Base-by-base conservation (phyloP, 2,329 filamentous ascomycete genomes). In the Calonectria honghensis region DNA sequence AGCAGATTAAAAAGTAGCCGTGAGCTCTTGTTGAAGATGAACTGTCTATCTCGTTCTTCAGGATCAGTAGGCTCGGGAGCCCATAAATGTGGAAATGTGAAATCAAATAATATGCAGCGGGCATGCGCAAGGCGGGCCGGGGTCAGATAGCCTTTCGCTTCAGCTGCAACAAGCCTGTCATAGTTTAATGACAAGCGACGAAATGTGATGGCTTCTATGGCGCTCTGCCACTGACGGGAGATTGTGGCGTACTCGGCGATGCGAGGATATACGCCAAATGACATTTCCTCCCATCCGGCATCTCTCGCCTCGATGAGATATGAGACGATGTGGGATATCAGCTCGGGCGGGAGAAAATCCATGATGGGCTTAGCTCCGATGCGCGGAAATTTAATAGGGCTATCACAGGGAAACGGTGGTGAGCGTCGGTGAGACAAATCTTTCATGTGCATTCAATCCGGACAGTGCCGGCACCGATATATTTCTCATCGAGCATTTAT, bases 171-270 rank as follows among this genome's bases (percentile, higher is more conserved):
- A 27, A 63, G 35, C 32, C 57, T 63, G 6, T 63, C 57, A 7
- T 29, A 11, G 57, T 63, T 29, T 29, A 63, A 39, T 10, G n/a
- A 63, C 4, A 63, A 18, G 24, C 57, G 57, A 63, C 57, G 57
- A 35, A 63, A 63, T 3, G 32, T 39, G n/a, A 63, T 29, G 57
- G 57, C 37, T 16, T 63, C 57, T 41, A 63, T 27, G 6, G 37
- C 57, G 10, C 37, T 18, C 14, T 63, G 57, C 57, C 57, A 63
- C 14, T 11, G 57, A 4, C 57, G 37, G 24, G 57, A 63, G 14
- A 63, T 24, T 1, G 57, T 63, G 35, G 57, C 24, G 24, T 63
- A 41, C 57, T 63, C 27, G 13, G 57, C 57, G 57, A 63, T 27
- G 11, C 35, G 57, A 11, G 57, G 57, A 29, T 63, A 63, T 2